Evolutionary conservation across 2,329 filamentous ascomycete species (phyloP).

Genomic region (Tolypocladium tundrense): DNA sequence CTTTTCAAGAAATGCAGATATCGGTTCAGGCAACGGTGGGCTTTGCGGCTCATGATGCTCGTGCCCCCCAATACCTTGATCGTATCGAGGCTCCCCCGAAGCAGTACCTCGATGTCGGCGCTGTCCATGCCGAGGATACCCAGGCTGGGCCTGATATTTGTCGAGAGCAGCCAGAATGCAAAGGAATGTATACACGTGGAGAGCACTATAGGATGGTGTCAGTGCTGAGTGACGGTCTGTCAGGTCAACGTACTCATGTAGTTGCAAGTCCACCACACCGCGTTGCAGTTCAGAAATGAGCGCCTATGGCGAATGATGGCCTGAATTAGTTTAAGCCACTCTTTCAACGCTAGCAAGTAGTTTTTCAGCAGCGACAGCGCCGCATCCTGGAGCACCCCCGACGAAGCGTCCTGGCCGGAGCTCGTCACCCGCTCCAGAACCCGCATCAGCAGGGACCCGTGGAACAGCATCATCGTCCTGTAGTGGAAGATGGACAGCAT

Average conservation of each 20-base stretch:
- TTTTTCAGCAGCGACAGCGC: constrained; percentile 10
- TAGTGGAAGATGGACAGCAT: constrained; percentile 6
- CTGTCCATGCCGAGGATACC: constrained; percentile 1
- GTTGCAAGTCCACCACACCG: constrained; percentile 21
- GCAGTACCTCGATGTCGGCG: constrained; percentile 6
- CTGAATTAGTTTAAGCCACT: constrained; percentile 10
- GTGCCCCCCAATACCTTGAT: constrained; percentile 9
- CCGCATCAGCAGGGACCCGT: constrained; percentile 7
- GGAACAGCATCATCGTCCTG: constrained; percentile 3
- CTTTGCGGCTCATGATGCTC: constrained; percentile 13
- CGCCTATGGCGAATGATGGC: constrained; percentile 8
- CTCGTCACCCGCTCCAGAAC: constrained; percentile 8
- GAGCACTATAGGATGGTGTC: constrained; percentile 7
- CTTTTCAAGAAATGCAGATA: constrained; percentile 8
- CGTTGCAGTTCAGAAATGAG: constrained; percentile 14
- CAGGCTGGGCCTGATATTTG: constrained; percentile 3
- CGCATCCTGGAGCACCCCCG: constrained; percentile 7
- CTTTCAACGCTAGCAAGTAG: constrained; percentile 9
- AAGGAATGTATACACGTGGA: constrained; percentile 17
- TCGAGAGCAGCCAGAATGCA: constrained; percentile 14
- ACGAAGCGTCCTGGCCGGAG: neutral
- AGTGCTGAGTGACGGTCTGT: neutral
- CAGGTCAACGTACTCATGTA: constrained; percentile 13
- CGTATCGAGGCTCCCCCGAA: constrained; percentile 7
- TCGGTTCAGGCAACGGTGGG: constrained; percentile 11